Base-by-base conservation (phyloP, 1,139 yeast species). In the Geotrichum australiense region DNA sequence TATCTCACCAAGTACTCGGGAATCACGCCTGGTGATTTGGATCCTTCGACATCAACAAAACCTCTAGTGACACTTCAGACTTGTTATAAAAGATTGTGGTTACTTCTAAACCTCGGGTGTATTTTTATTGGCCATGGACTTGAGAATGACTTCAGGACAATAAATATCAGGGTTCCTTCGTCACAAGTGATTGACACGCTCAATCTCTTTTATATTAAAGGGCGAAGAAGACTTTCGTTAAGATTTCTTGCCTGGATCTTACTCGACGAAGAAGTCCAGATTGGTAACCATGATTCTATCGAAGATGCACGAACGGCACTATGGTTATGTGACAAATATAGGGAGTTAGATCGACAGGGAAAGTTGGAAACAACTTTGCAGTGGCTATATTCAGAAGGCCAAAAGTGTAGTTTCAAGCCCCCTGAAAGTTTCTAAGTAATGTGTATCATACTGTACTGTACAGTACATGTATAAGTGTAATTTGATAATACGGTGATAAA, bases 51-150 rank as follows among this genome's bases (percentile, higher is more conserved):
- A 7, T 82, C 95, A n/a, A 61, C 65, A 5, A 80, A 80, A 54
- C 73, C 82, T 4, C 68, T 93, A 37, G 96, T 89, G 1, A 76
- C 87, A 0, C 68, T 83, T 42, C 93, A 85, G 55, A 80, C 89
- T 0, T 85, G 94, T 1, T 91, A 89, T 59, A 70, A 96, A 48
- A 77, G 85, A 53, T 70, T 93, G 32, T 91, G 98, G 97, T 65
- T 91, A 19, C 66, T 93, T 42, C 66, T 91, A 45, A 91, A 89
- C 57, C 59, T 87, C 46, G 97, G 97, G 0, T 89, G 95, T 56
- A 74, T 83, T 0, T 91, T 93, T 64, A 87, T 93, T 31, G 99
- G 99, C 0, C 99, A 93, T 64, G 96, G 97, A 1, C 69, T 93
- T 46, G 71, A 74, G 39, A 87, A 86, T 52, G 99, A 93, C 65